Base-by-base conservation (phyloP, 2,329 filamentous ascomycete genomes). In the Pleomassaria siparia region DNA sequence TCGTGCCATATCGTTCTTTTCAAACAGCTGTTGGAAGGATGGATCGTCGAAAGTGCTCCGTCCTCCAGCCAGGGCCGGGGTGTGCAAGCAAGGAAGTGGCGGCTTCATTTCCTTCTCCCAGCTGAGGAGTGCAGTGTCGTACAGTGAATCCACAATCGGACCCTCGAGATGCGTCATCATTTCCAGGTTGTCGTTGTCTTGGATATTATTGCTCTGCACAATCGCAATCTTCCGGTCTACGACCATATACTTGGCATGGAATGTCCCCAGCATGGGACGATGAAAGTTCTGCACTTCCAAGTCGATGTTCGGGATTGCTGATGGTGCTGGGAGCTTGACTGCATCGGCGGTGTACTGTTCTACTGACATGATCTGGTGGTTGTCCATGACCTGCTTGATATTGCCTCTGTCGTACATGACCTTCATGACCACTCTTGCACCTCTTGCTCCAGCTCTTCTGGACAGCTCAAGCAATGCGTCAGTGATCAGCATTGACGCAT, bases 121-220 rank as follows among this genome's bases (percentile, higher is more conserved):
- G 0, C 84, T 86, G 7, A 91, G 77, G 30, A 91, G 66, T 0
- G 86, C 85, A 53, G 85, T 84, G 53, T 92, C 88, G 62, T 89
- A 91, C 20, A 91, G 69, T 1, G 83, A 82, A 58, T 91, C 86
- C 0, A 91, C 87, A 47, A 91, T 87, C 0, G 86, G 82, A 0
- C 88, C 88, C 70, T 91, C 87, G 0, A 90, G 64, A 46, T 89
- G 87, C 2, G 81, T 77, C 80, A 89, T 84, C 88, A 92, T 91
- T 67, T 92, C 88, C 46, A 91, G 50, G 55, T 92, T 92, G 57
- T 88, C 85, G 44, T 90, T 91, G 54, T 89, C 84, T 55, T 80
- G 78, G 41, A 91, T 87, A 59, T 91, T 92, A 66, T 90, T 90
- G 72, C 87, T 91, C 70, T 88, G 85, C 1, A 91, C 65, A 1